Conservation (phyloP, 1,284 basidiomycete species). For the Singerocomus inundabilis region DNA sequence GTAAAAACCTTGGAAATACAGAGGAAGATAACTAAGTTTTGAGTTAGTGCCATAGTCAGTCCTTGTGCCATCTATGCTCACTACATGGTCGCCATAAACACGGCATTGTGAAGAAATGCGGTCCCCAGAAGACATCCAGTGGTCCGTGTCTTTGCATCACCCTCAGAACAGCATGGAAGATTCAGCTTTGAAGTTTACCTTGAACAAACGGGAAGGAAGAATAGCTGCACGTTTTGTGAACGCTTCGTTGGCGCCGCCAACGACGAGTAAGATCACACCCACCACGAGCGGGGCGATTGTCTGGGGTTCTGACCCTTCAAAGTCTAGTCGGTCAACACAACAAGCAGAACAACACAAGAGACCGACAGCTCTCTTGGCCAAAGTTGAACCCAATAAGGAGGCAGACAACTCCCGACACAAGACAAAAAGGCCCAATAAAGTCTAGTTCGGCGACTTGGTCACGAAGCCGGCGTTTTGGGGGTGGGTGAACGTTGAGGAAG, state of each 20-base stretch:
- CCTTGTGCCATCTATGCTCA: no score
- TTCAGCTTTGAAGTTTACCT: conserved; percentile 37
- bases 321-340: no score
- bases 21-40: conserved; percentile 59
- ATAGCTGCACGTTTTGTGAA: conserved; percentile 76
- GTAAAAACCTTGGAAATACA: conserved; percentile 63
- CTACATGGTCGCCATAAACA: conserved; percentile 53
- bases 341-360: conserved; percentile 60
- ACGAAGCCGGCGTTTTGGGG: conserved; percentile 52
- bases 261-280: no score
- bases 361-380: conserved; percentile 66
- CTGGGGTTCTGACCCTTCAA: no score
- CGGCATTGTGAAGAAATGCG: conserved; percentile 63
- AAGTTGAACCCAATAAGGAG: conserved; percentile 85
- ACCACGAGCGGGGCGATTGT: no score
- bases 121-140: conserved; percentile 64
- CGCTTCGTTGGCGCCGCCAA: conserved; percentile 62
- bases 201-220: conserved; percentile 78
- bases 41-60: not conserved
- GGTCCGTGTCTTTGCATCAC: conserved; percentile 58
- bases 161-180: not conserved
- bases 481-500: conserved; percentile 83
- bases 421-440: conserved; percentile 68
- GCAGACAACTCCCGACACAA: conserved; percentile 72
- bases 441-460: conserved; percentile 72